A percentile compares a stretch with the other conserved stretches of the same genome.
phyloP scores from a whole-genome alignment of 2,329 filamentous ascomycete genomes.

The Kalaharituber pfeilii region DNA sequence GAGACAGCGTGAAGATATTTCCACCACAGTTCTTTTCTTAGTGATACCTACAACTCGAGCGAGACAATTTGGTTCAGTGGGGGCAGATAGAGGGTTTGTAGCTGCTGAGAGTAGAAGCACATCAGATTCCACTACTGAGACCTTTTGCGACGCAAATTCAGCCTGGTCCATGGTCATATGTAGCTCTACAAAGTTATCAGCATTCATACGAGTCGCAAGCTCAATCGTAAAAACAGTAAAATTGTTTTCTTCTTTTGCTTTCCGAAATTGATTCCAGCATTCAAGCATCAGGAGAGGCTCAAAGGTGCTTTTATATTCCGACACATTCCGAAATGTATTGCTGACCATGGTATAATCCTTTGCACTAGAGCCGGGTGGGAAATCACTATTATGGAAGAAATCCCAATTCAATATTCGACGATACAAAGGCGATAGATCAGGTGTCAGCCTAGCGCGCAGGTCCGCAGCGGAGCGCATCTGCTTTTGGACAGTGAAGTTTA shows the following conservation, averaged over 20 bases:
- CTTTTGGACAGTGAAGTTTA: neutral
- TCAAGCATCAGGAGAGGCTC: slow-evolving; percentile 79
- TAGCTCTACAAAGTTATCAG: slow-evolving; percentile 85
- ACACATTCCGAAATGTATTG: slow-evolving; percentile 57
- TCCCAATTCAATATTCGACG: slow-evolving; percentile 83
- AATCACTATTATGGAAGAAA: slow-evolving; percentile 75
- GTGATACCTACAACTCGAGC: slow-evolving; percentile 66
- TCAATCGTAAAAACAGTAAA: slow-evolving; percentile 73
- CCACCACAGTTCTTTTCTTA: slow-evolving; percentile 62
- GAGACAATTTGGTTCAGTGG: slow-evolving; percentile 58
- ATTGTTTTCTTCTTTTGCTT: slow-evolving; percentile 62
- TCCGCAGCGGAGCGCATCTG: slow-evolving; percentile 63
- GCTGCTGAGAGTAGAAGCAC: slow-evolving; percentile 68
- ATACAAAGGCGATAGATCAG: slow-evolving; percentile 71
- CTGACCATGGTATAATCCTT: slow-evolving; percentile 59
- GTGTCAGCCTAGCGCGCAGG: slow-evolving; percentile 79
- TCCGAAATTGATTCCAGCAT: slow-evolving; percentile 88
- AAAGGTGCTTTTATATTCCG: slow-evolving; percentile 74
- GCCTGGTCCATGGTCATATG: slow-evolving; percentile 61
- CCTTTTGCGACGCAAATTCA: slow-evolving; percentile 37
- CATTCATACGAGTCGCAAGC: slow-evolving; percentile 68
- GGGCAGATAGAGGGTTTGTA: slow-evolving; percentile 50
- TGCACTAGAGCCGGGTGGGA: slow-evolving; percentile 55
- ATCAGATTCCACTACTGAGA: slow-evolving; percentile 60
- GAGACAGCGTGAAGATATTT: slow-evolving; percentile 55